Evolutionary conservation across 768 basidiomycete genomes (phyloP), one percentile per base, ranked within the genome.

Genomic region (Suillus hirtellus): DNA sequence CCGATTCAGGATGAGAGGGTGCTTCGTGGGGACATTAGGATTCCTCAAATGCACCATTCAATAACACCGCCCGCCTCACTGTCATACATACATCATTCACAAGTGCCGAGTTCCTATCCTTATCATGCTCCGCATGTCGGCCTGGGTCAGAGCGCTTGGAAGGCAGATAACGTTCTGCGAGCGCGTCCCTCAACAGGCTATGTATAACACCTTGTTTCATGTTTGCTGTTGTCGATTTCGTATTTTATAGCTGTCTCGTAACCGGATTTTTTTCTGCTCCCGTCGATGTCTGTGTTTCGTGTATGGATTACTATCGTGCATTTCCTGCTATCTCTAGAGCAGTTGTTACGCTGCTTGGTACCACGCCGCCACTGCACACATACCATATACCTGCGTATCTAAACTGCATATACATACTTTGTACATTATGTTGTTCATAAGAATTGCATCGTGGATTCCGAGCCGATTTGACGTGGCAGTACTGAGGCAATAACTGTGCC

Each of bases 1-100:
- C 86, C 86, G 2, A 85, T 86, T 44, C 86, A 86, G 56, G 73
- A 76, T 21, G 71, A 76, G 61, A 68, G 72, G 10, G 72, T 76
- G 35, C 69, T 74, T 42, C 69, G 76, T 53, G 75, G 72, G 8
- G 72, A 72, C 47, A 68, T 73, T 19, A 67, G 72, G 3, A 52
- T 74, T 10, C 72, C 75, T 0, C 73, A 74, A 38, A 66, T 71
- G 65, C 74, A 74, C 59, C 74, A 72, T 60, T 71, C 75, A 12
- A 71, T 71, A 2, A 60, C 69, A 19, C 63, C 75, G 74, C 31
- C 70, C 43, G 62, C 76, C n/a, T 65, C 72, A 2, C 72, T 68
- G 19, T 71, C 78, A 2, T 82, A 82, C 65, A 73, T 81, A 19
- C 80, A 80, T 43, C 78, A 82, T 14, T 75, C 80, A 0, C 79